A percentile compares a stretch with the other conserved stretches of the same genome.
Evolutionary conservation across 495 filamentous ascomycete genomes (phyloP).

Genomic region (Penicillium macrosclerotiorum): DNA sequence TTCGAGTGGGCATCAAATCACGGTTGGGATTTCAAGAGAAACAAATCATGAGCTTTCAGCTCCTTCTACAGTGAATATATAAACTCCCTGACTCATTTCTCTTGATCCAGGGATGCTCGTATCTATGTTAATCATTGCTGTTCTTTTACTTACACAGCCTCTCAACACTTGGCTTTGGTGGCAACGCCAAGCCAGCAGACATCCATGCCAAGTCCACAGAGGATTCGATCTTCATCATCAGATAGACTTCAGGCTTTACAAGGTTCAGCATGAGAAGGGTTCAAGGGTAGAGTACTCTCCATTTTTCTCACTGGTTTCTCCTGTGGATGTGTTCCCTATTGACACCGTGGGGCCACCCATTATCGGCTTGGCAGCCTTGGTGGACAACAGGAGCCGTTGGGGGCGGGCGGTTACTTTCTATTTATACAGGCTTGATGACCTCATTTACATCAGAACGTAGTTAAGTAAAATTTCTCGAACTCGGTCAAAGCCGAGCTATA

Average conservation of each 20-base stretch:
- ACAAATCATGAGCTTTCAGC: not conserved
- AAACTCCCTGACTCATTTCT: not conserved
- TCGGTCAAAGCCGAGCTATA: not conserved
- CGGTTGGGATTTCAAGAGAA: not conserved
- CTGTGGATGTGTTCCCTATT: no score
- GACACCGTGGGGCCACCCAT: no score
- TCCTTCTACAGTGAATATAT: not conserved
- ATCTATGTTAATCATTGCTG: slow-evolving; percentile 10
- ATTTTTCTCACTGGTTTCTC: no score
- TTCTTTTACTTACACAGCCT: slow-evolving; percentile 11
- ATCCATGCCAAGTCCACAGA: not conserved
- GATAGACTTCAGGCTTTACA: not conserved
- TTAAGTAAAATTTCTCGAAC: no score
- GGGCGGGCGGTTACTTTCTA: no score
- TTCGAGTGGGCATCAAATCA: not conserved
- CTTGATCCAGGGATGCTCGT: not conserved
- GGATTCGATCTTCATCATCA: not conserved
- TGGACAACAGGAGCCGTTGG: no score
- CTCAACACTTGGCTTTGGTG: slow-evolving; percentile 1
- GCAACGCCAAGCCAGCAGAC: slow-evolving; percentile 11
- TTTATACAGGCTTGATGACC: no score
- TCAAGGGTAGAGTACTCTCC: no score
- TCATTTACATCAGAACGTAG: no score
- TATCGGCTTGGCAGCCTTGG: no score
- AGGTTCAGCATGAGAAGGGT: no score